Base-by-base conservation (phyloP, 2,329 filamentous ascomycete species). In the Aspergillus sclerotialis region DNA sequence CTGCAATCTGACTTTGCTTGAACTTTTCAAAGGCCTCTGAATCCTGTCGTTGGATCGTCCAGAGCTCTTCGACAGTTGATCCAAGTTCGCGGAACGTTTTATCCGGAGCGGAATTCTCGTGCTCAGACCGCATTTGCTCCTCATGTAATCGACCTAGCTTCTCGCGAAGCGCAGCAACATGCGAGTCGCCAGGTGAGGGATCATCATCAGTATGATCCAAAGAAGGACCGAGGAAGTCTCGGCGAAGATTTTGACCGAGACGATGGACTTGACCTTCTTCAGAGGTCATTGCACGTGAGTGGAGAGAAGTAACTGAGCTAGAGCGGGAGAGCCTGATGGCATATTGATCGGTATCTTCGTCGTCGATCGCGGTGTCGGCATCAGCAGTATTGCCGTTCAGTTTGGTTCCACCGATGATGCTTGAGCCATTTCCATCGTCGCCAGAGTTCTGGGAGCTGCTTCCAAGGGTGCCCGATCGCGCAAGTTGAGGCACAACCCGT, bases 201-300 rank as follows among this genome's bases (percentile, higher is more conserved):
- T 50, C 45, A 14, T 60, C 55, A 24, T 65, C 52, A 32, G 52
- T 37, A 23, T 61, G 51, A 33, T 68, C 63, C 3, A 65, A 46
- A 3, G 69, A 63, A 3, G 70, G 65, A 11, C 68, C 64, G 28
- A 83, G 63, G 24, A 84, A 69, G 38, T 81, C 76, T 27, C 78
- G 75, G 13, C 79, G 75, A 28, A 84, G 66, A 43, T 75, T 71
- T 49, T 84, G 79, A 18, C 80, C 78, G 24, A 84, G 71, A 16
- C 80, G 76, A 50, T 83, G 80, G 46, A 84, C 72, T 19, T 75
- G 75, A 19, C 80, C 81, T 70, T 85, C 81, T 63, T 85, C 81
- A 29, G 77, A 70, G 1, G 73, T 72, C 39, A 82, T 72, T 14
- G 75, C 76, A 32, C 76, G 76, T 3, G 76, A 75, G 28, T 80